Evolutionary conservation across 148 eudicot species (phyloP).

Genomic region (Vaccinium myrtillus): DNA sequence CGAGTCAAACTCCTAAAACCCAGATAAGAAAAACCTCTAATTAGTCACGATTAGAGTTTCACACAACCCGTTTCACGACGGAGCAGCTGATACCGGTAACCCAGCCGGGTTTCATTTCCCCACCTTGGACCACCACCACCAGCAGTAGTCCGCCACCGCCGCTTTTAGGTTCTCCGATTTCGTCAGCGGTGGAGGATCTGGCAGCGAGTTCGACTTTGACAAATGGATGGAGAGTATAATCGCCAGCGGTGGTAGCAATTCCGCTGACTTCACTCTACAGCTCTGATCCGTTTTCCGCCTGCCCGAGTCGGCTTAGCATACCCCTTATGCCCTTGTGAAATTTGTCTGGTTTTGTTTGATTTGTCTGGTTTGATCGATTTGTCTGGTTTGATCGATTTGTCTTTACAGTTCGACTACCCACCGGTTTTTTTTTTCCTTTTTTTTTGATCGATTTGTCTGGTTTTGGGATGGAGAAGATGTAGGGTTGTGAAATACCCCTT

Average conservation of each 20-base stretch:
- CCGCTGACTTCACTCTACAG: conserved; percentile 28
- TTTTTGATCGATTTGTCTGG: too few species aligned
- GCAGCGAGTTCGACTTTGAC: conserved; percentile 70
- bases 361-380: too few species aligned
- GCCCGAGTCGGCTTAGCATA: conserved; percentile 36
- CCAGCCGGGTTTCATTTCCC: conserved; percentile 48
- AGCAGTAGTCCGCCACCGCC: neutral
- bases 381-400: too few species aligned
- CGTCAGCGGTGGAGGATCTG: conserved; percentile 35
- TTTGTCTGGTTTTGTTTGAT: too few species aligned
- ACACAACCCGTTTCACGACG: conserved; percentile 16
- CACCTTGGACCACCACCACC: conserved; percentile 38
- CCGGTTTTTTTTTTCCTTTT: too few species aligned
- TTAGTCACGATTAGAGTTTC: neutral
- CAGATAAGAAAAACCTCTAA: neutral
- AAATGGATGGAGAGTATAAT: conserved; percentile 94
- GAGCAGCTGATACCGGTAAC: conserved; percentile 31
- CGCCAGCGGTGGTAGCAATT: conserved; percentile 37
- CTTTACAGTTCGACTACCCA: too few species aligned
- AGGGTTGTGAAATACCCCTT: too few species aligned
- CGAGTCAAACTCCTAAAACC: neutral
- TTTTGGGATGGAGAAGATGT: too few species aligned
- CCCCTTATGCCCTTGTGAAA: too few species aligned
- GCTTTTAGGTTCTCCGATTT: conserved; percentile 55
- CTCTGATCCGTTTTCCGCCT: conserved; percentile 48